phyloP scores from a whole-genome alignment of 2,329 filamentous ascomycete genomes.

The Chaetoscypha palmicola region DNA sequence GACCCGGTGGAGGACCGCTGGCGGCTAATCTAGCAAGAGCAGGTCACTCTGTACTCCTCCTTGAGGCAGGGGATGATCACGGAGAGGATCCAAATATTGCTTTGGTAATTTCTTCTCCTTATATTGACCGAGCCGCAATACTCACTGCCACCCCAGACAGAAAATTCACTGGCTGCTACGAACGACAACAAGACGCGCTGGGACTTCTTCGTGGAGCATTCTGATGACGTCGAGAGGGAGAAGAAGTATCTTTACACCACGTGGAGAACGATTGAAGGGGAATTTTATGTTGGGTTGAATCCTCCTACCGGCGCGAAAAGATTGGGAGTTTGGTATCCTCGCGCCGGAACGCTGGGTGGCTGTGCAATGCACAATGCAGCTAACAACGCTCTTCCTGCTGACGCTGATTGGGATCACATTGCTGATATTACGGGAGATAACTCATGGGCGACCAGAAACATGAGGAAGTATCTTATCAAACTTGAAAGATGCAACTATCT shows the following conservation, averaged over 20 bases:
- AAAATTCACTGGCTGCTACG: no score
- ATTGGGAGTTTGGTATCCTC: conserved; percentile 34
- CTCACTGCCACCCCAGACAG: no score
- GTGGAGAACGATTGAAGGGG: conserved; percentile 33
- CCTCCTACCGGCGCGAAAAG: conserved; percentile 31
- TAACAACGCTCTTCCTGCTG: conserved; percentile 34
- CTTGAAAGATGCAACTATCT: conserved; percentile 40
- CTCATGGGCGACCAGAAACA: conserved; percentile 36
- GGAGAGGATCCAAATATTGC: no score
- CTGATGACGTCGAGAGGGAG: conserved; percentile 13
- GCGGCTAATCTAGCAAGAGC: conserved; percentile 43
- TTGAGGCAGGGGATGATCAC: no score
- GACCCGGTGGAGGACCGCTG: conserved; percentile 42
- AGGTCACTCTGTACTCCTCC: conserved; percentile 42
- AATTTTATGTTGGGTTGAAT: conserved; percentile 18
- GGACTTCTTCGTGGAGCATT: conserved; percentile 37
- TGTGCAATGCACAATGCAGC: conserved; percentile 33
- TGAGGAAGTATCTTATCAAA: conserved; percentile 35
- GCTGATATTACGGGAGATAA: conserved; percentile 37
- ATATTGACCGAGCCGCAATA: no score
- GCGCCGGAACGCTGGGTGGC: conserved; percentile 34
- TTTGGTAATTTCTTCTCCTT: no score
- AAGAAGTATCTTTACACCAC: conserved; percentile 18
- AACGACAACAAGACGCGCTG: no score
- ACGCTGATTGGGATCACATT: conserved; percentile 38